Evolutionary conservation across 805 yeast genomes (phyloP), one percentile per base, ranked within the genome.

Genomic region (Kuraishia hungarica): DNA sequence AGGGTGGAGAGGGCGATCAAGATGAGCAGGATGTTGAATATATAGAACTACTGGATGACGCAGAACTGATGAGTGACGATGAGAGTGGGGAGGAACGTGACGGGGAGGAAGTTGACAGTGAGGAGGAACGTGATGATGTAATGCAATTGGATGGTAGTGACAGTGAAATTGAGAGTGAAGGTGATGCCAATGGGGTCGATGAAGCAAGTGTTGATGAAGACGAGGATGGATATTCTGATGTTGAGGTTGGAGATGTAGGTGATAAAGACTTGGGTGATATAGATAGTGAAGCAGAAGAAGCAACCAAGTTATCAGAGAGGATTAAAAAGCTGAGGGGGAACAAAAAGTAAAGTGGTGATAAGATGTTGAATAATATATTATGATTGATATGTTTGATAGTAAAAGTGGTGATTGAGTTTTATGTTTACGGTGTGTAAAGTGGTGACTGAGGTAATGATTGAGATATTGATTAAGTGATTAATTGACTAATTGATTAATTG

Each of bases 41-140:
- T 62, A 72, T 82, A 23, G 93, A 86, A 68, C 92, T 85, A 61
- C 65, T 86, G 24, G 86, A 81, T 62, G 83, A 79, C 59, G 80
- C 79, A 4, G 71, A 67, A 7, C 58, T 67, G 28, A 39, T 59
- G 15, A 64, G 63, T 15, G 66, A 60, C 6, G 67, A 62, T 7
- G 71, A 62, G 7, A 63, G 59, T 11, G 65, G 62, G 19, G 66
- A 58, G 15, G 58, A 56, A 48, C 61, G 58, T 1, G 61, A 56
- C 17, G 63, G 55, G 8, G 62, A 56, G 19, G 54, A n/a, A 53
- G 60, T 57, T 3, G 66, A 57, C 7, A 62, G 57, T 13, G 56
- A 53, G 2, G 64, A 58, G 20, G 66, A 64, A 21, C 62, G 60
- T 8, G 61, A 55, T 7, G 65, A 60, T 13, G 61, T 55, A 2